Evolutionary conservation across 2,329 filamentous ascomycete species (phyloP).

Genomic region (Penicillium freii): DNA sequence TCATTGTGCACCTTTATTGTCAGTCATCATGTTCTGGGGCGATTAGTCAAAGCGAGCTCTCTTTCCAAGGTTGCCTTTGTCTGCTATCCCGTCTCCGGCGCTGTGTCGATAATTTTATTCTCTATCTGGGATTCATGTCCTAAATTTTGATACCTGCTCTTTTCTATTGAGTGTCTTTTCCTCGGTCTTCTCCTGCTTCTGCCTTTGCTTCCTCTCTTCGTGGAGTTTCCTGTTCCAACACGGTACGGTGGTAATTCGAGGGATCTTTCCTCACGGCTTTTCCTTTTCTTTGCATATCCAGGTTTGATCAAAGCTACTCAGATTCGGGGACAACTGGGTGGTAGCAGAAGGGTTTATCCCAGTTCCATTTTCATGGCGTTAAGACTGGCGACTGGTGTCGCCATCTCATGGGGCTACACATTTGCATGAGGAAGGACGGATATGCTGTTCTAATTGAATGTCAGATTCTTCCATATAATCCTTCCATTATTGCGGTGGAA

Average conservation of each 20-base stretch:
- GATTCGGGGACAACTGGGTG: background rate
- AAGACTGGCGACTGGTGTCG: background rate
- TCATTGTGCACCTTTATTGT: background rate
- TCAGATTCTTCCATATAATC: background rate
- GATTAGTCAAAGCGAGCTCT: background rate
- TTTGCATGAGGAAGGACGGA: background rate
- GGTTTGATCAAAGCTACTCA: background rate
- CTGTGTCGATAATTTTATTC: conserved; percentile 6
- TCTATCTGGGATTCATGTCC: conserved; percentile 8
- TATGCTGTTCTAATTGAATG: background rate
- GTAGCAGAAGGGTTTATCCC: background rate
- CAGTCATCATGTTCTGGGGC: conserved; percentile 2
- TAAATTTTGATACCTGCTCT: conserved; percentile 10
- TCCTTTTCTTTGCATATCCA: background rate
- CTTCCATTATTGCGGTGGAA: background rate
- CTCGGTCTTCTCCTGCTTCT: conserved; percentile 3
- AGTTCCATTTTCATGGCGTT: conserved; percentile 2
- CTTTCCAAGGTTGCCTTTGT: background rate
- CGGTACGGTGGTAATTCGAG: background rate
- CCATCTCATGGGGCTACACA: background rate
- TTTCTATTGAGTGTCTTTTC: background rate
- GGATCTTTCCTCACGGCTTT: background rate
- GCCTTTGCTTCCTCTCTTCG: background rate
- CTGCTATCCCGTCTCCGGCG: background rate
- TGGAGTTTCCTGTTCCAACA: background rate